Evolutionary conservation across 371 early-diverging fungal genomes (phyloP).

Genomic region (Nematocida sp.): DNA sequence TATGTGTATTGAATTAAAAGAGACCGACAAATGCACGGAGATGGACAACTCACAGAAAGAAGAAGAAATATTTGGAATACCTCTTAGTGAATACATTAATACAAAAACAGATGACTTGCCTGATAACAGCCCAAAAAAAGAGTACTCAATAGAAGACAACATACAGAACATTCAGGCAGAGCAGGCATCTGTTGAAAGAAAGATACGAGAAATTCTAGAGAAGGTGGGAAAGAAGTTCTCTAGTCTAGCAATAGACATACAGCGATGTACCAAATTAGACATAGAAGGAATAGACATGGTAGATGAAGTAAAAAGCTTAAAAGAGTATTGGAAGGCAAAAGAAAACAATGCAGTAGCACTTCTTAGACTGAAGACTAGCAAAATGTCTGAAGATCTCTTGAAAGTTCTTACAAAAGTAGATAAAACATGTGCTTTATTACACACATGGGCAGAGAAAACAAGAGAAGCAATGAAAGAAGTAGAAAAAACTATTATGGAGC

Average conservation of each 20-base stretch:
- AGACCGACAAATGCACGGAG: background rate
- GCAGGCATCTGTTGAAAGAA: slow-evolving; percentile 1
- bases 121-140: background rate
- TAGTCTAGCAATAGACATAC: background rate
- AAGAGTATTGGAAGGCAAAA: background rate
- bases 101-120: background rate
- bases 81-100: background rate
- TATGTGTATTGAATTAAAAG: background rate
- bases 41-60: background rate
- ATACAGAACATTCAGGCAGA: slow-evolving; percentile 4
- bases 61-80: background rate
- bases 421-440: background rate
- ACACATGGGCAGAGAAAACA: background rate
- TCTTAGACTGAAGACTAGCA: slow-evolving; percentile 13
- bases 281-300: slow-evolving; percentile 1
- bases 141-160: background rate
- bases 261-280: background rate
- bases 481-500: background rate
- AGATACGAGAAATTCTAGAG: background rate
- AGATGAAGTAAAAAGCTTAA: slow-evolving; percentile 4
- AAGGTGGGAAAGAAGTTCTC: slow-evolving; percentile 9
- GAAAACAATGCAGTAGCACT: slow-evolving; percentile 15
- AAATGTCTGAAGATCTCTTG: background rate
- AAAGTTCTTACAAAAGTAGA: background rate
- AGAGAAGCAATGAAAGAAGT: background rate